Evolutionary conservation across 805 yeast genomes (phyloP), one percentile per base, ranked within the genome.

Genomic region (Kluyveromyces siamensis): DNA sequence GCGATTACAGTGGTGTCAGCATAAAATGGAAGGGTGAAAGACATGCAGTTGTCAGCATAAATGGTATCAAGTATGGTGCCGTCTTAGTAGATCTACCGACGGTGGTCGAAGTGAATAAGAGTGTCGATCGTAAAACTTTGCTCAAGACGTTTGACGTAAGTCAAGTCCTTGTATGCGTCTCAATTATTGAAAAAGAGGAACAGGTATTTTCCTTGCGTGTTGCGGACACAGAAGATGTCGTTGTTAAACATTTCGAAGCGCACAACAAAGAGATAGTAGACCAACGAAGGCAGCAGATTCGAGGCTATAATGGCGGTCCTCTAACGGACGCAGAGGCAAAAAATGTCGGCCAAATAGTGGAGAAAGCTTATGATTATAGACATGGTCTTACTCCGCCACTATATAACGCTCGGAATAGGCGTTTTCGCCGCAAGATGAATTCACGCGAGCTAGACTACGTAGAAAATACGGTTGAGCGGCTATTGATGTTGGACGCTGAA

Each of bases 41-140:
- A 41, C 79, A 87, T 51, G 97, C 97, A 0, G 75, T 87, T 18
- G 79, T 91, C 2, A 74, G 76, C 19, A 75, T 93, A n/a, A 77
- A 80, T 51, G 83, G 80, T 41, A 74, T 79, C 13, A 64, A 81
- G 52, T 91, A 86, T 63, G 88, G 87, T 7, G 96, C 95, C 0
- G 81, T 87, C 53, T 69, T 93, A 36, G 79, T 93, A n/a, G 91
- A 90, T 57, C 70, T 93, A 53, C 99, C 99, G 0, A 87, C 96
- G 0, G 67, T 90, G 4, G 77, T 87, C 9, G 99, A 93, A 63
- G 79, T 86, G 7, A 87, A 84, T 63, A 93, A 93, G 66, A 82
- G 96, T 6, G 78, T 90, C 21, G 99, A 93, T 63, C 54, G 66
- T 37, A 91, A 91, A 63, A 93, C 88, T 61, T 77, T 93, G 25